Percentiles rank a stretch among this genome's conserved stretches.
phyloP scores from a whole-genome alignment of 805 yeast genomes.

The Huiozyma sinensis region DNA sequence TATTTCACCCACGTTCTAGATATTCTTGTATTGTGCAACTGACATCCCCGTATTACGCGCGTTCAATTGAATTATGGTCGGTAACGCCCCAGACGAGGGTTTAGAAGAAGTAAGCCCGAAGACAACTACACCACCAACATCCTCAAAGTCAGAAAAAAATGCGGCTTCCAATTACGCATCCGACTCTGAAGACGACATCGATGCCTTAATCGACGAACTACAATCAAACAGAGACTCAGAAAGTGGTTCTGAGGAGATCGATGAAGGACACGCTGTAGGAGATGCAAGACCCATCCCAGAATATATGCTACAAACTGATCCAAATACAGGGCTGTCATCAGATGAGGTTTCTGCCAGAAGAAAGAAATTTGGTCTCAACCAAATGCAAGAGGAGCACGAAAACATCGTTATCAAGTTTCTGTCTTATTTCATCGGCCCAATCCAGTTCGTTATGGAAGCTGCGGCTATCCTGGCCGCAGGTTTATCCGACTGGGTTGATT shows the following conservation, averaged over 20 bases:
- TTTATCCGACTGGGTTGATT: slow-evolving; percentile 96
- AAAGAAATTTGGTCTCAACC: slow-evolving; percentile 83
- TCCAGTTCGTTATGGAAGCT: slow-evolving; percentile 95
- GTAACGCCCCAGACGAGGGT: no score
- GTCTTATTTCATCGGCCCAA: slow-evolving; percentile 88
- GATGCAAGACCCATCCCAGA: slow-evolving; percentile 75
- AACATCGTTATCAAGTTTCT: slow-evolving; percentile 68
- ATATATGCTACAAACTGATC: slow-evolving; percentile 74
- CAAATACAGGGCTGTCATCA: slow-evolving; percentile 58
- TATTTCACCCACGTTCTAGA: no score
- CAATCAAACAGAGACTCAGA: slow-evolving; percentile 48
- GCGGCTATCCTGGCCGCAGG: slow-evolving; percentile 94
- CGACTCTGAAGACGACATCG: slow-evolving; percentile 52
- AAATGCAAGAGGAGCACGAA: slow-evolving; percentile 84
- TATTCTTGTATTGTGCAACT: no score
- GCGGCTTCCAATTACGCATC: not conserved
- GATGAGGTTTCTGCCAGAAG: slow-evolving; percentile 76
- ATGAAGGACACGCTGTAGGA: slow-evolving; percentile 34
- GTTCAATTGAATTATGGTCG: no score
- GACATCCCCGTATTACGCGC: no score
- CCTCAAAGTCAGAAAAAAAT: not conserved
- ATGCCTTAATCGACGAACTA: slow-evolving; percentile 64
- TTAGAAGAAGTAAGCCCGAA: no score
- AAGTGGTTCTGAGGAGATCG: slow-evolving; percentile 40
- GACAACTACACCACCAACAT: no score